Base-by-base conservation (phyloP, 2,329 filamentous ascomycete species). In the Aureobasidium pullulans region DNA sequence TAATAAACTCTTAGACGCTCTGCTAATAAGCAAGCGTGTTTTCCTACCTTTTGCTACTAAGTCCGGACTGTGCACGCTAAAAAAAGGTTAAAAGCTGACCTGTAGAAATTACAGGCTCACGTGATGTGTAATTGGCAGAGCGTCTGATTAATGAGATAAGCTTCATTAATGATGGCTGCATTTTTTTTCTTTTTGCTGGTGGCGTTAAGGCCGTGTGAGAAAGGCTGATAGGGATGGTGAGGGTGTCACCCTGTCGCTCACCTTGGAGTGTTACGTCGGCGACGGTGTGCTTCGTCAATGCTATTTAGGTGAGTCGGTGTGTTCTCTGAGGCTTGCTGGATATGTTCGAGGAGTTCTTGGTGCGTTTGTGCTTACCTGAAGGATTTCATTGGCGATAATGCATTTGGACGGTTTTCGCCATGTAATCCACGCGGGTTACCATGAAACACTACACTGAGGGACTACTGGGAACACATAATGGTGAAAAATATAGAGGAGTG, bases 131-230 rank as follows among this genome's bases (percentile, higher is more conserved):
- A 19, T 16, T 42, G 39, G 39, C 39, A n/a, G 39, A 42, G 39
- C 39, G 39, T 42, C 39, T 42, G 9, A 42, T 19, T 42, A 42
- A 19, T 42, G 15, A 42, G 39, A 42, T 42, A 42, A 42, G 47
- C 9, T 8, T n/a, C 1, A 3, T 54, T 19, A 5, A 42, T 54
- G 50, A 42, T 54, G 37, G 8, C 10, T 42, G 29, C 23, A 40
- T 28, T 40, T 40, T 52, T 36, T 40, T 40, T 29, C 29, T 19
- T 39, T 6, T 52, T 9, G 23, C 10, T 31, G n/a, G 49, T 31
- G 49, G 49, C 49, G 49, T 28, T 8, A 19, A 36, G 37, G 8
- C 49, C 49, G 49, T 31, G 49, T 23, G 29, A 7, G 11, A 2
- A 32, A 4, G 7, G 16, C 32, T 23, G 16, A 6, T 1, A 5